Conservation (phyloP, 495 filamentous ascomycete genomes). For the Letharia columbiana region DNA sequence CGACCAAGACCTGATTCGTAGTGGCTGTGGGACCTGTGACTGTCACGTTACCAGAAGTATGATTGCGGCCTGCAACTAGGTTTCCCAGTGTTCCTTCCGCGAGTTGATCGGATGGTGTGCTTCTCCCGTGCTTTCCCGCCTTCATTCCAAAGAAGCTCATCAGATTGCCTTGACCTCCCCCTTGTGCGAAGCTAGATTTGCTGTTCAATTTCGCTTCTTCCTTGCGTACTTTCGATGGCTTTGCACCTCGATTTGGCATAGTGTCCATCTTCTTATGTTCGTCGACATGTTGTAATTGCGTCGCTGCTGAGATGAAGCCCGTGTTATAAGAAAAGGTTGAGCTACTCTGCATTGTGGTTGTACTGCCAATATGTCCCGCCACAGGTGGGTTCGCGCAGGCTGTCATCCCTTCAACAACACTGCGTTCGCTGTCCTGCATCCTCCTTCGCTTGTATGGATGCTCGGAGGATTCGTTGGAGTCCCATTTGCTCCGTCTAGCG, state of each 20-base stretch:
- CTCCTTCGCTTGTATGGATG: conserved; percentile 28
- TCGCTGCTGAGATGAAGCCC: conserved; percentile 23
- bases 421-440: conserved; percentile 9
- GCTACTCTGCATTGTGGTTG: conserved; percentile 28
- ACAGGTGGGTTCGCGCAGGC: not conserved
- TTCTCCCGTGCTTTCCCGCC: not conserved
- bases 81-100: conserved; percentile 16
- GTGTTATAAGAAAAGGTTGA: conserved; percentile 24
- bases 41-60: not conserved
- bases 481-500: conserved; percentile 32
- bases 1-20: not conserved
- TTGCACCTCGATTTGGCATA: not conserved
- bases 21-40: not conserved
- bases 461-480: conserved; percentile 19
- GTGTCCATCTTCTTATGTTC: not conserved
- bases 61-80: not conserved
- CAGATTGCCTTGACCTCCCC: not conserved
- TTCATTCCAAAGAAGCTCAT: conserved; percentile 5
- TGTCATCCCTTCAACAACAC: not conserved
- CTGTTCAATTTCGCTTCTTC: not conserved
- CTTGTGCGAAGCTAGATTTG: not conserved
- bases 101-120: not conserved
- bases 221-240: not conserved
- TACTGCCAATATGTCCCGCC: conserved; percentile 8
- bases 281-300: conserved; percentile 18